Base-by-base conservation (phyloP, 2,329 filamentous ascomycete species). In the Venturia pyrina region DNA sequence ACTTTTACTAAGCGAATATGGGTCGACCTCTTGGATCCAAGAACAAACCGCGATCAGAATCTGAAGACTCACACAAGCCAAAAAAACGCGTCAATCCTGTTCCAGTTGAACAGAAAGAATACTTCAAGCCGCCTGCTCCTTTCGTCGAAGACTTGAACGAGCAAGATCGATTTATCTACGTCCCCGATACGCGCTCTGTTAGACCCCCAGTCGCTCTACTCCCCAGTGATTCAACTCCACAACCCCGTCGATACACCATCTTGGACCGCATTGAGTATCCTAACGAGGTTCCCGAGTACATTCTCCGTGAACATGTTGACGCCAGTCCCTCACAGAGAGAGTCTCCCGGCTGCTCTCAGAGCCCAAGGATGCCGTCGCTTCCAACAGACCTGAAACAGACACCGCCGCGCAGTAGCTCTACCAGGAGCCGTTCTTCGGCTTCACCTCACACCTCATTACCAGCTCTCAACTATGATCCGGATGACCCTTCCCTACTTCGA, bases 401-500 rank as follows among this genome's bases (percentile, higher is more conserved):
- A 40, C 19, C 60, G 21, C 60, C 21, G 24, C 37, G 13, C 21
- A 46, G 13, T 28, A 1, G n/a, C 15, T 44, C 44, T n/a, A 21
- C 43, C 19, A 63, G 62, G 43, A 53, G 5, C 17, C 48, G 5
- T 21, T 37, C 50, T 24, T 60, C 63, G 15, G 21, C 21, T 13
- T 60, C 37, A 19, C 24, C 34, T 24, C 37, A 40, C 21, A 59
- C 1, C 17, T 44, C 63, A 34, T 21, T 5, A 4, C 48, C 37
- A 24, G 13, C 6, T 21, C 48, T 64, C 24, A 15, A 40, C 2
- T 64, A 64, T 28, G 44, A 64, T 28, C 62, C 62, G 2, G 13
- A 53, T 40, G 62, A 64, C 32, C 62, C 62, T 48, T 43, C 56
- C 19, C 28, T 62, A 32, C 53, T 66, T 37, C 57, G 41, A 37